phyloP scores from a whole-genome alignment of 1,139 yeast species.

The Protomyces inundatus region DNA sequence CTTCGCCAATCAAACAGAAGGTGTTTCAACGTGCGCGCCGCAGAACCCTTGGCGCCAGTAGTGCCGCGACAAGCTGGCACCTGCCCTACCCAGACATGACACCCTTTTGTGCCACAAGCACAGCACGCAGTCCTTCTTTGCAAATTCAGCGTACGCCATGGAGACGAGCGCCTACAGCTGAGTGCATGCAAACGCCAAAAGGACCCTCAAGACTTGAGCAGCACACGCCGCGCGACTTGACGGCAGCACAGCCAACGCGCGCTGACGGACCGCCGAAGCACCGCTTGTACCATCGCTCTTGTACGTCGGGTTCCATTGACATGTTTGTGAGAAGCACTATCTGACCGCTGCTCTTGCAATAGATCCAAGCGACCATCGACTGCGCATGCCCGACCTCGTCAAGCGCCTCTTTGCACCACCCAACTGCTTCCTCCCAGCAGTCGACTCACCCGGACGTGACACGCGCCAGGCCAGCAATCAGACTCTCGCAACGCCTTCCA shows the following conservation, averaged over 20 bases:
- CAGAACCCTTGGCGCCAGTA: too few species aligned
- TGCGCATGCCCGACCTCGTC: slow-evolving; percentile 16
- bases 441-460: background rate
- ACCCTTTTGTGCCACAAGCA: too few species aligned
- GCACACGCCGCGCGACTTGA: too few species aligned
- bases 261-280: background rate
- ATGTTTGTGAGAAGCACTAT: too few species aligned
- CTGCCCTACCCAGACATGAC: too few species aligned
- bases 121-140: too few species aligned
- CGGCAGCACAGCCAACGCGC: background rate
- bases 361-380: background rate
- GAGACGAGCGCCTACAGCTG: too few species aligned
- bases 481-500: background rate
- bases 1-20: too few species aligned
- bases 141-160: too few species aligned
- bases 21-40: too few species aligned
- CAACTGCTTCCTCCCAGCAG: slow-evolving; percentile 5
- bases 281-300: background rate
- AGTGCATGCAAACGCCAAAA: background rate
- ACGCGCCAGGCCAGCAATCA: too few species aligned
- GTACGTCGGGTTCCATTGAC: background rate
- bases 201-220: background rate
- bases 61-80: too few species aligned
- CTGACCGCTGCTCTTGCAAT: background rate
- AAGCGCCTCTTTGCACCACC: slow-evolving; percentile 23